Evolutionary conservation across 495 filamentous ascomycete species (phyloP).

Genomic region (Annulohypoxylon moriforme): DNA sequence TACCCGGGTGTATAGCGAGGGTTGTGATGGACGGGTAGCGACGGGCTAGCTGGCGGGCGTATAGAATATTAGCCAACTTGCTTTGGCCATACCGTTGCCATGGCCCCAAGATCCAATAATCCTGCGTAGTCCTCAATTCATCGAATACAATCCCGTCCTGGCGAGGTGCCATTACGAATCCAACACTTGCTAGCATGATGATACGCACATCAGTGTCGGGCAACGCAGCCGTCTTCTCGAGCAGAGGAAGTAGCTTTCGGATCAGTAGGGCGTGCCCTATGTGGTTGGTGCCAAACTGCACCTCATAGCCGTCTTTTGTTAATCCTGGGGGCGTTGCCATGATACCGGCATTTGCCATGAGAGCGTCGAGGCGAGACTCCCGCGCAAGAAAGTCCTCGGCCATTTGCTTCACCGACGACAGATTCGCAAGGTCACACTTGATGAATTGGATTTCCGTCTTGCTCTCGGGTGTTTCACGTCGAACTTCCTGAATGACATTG

Average conservation of each 20-base stretch:
- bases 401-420: background rate
- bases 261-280: background rate
- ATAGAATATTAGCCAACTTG: background rate
- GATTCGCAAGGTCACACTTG: background rate
- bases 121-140: conserved; percentile 34
- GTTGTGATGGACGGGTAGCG: background rate
- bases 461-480: background rate
- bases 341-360: background rate
- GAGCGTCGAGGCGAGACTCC: background rate
- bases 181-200: conserved; percentile 47
- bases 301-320: background rate
- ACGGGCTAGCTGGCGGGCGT: background rate
- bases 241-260: background rate
- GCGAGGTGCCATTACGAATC: conserved; percentile 35
- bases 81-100: background rate
- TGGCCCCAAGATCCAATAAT: background rate
- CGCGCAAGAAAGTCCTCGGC: background rate
- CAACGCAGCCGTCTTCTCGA: conserved; percentile 49
- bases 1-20: background rate
- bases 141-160: conserved; percentile 53
- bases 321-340: background rate
- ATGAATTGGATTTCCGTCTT: background rate
- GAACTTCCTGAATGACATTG: background rate
- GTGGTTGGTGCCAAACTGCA: background rate
- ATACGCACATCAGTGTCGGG: conserved; percentile 52